phyloP scores from a whole-genome alignment of 2,329 filamentous ascomycete species.

The Colletotrichum graminicola region DNA sequence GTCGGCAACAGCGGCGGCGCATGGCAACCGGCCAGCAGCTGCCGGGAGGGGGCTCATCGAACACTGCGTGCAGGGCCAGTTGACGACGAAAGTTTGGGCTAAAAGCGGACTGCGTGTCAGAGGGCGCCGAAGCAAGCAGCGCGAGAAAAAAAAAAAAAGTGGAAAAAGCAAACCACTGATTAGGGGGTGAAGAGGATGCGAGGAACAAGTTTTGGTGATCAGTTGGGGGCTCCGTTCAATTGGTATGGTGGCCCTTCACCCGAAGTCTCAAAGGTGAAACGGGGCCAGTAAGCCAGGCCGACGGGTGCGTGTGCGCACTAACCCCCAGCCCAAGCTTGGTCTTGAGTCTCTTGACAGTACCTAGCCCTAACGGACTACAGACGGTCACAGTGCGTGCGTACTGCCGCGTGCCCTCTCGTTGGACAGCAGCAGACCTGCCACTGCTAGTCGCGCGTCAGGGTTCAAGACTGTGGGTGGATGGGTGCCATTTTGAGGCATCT shows the following conservation, averaged over 20 bases:
- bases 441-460: neutral
- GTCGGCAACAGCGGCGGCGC: neutral
- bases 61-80: neutral
- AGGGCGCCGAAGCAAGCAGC: neutral
- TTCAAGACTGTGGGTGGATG: conserved; percentile 27
- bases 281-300: conserved; percentile 8
- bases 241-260: conserved; percentile 26
- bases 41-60: neutral
- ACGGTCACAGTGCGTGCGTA: neutral
- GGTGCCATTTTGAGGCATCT: conserved; percentile 33
- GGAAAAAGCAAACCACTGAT: neutral
- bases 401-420: neutral
- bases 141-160: neutral
- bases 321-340: neutral
- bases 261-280: conserved; percentile 39
- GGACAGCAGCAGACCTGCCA: neutral
- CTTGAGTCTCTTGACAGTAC: neutral
- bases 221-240: conserved; percentile 27
- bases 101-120: neutral
- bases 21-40: neutral
- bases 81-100: neutral
- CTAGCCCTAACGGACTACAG: neutral
- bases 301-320: neutral
- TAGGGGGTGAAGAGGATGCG: neutral
- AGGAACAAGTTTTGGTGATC: conserved; percentile 40